A percentile compares a stretch with the other conserved stretches of the same genome.
phyloP scores from a whole-genome alignment of 2,329 filamentous ascomycete species.

The Fusarium sp. region DNA sequence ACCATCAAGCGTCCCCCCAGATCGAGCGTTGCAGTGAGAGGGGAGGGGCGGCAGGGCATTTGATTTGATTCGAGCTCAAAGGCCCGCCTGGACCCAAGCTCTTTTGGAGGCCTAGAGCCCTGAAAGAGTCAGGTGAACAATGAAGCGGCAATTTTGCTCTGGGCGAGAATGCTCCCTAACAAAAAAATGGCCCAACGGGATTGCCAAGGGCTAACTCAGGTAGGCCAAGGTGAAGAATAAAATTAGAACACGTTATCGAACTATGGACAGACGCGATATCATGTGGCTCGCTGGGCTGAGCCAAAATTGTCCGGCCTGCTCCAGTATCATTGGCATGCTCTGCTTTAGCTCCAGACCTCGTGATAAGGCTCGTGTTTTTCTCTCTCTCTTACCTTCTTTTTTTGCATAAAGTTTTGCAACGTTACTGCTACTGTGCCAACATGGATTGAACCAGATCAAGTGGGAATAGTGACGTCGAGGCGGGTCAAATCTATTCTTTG shows the following conservation, averaged over 20 bases:
- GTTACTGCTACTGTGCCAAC: not conserved
- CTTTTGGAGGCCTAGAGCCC: slow-evolving; percentile 7
- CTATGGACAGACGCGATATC: slow-evolving; percentile 7
- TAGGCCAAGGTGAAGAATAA: slow-evolving; percentile 32
- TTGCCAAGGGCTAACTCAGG: slow-evolving; percentile 30
- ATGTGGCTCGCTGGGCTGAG: slow-evolving; percentile 7
- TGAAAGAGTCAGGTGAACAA: not conserved
- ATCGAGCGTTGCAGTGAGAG: slow-evolving; percentile 31
- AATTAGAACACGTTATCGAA: slow-evolving; percentile 37
- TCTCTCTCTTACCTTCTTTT: not conserved
- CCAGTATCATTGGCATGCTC: slow-evolving; percentile 1
- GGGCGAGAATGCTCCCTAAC: not conserved
- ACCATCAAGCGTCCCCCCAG: slow-evolving; percentile 23
- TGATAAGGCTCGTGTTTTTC: slow-evolving; percentile 32
- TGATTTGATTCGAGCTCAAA: slow-evolving; percentile 33
- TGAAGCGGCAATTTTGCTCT: slow-evolving; percentile 3
- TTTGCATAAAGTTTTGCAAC: not conserved
- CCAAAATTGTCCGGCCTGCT: not conserved
- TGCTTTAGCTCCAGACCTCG: slow-evolving; percentile 18
- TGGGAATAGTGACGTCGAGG: slow-evolving; percentile 18
- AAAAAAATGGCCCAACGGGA: slow-evolving; percentile 7
- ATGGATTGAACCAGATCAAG: slow-evolving; percentile 5
- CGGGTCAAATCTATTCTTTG: slow-evolving; percentile 9
- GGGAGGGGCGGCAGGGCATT: slow-evolving; percentile 30
- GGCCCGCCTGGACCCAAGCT: not conserved